Base-by-base conservation (phyloP, 352 stramenopile genomes). In the Thraustochytrium striatum region DNA sequence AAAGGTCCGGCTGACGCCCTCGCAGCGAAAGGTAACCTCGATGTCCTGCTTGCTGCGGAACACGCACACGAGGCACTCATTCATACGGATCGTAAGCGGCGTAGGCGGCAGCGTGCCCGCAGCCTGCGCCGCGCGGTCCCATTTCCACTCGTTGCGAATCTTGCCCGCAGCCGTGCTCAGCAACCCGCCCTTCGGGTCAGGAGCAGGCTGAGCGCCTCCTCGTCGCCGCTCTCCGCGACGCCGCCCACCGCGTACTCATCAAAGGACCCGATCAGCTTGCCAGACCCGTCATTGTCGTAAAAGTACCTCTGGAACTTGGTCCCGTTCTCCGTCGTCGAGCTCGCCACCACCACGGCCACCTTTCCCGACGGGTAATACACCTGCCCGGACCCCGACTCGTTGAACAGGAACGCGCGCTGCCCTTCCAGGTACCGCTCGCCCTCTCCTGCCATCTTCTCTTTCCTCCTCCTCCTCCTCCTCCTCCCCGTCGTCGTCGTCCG, bases 21-120 rank as follows among this genome's bases (percentile, higher is more conserved):
- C 85, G 35, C 83, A 84, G 1, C 86, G 75, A 44, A 92, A 94
- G 47, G 84, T 87, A 25, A 94, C 85, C 1, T 69, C 82, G 68
- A 94, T 93, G n/a, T 80, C 75, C 57, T 85, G 84, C 39, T 88
- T 85, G 36, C 90, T 85, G 44, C 81, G 86, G 79, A 89, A 94
- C 13, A 85, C 91, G 82, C 94, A 88, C 19, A 85, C 50, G 43
- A 94, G 61, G 55, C 78, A 81, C 41, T 92, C 87, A 69, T 93
- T 94, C 43, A 94, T 84, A 19, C 82, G 79, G 59, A 94, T 91
- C 16, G 85, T 44, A 5, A 94, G 83, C 1, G 88, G 83, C 8
- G 90, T 82, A 1, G 61, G 57, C 3, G 89, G 89, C 11, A 88
- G 87, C 52, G 70, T 85, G 8, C 89, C 89, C 47, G 87, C 85